A percentile compares a stretch with the other conserved stretches of the same genome.
Conservation (phyloP, 129 eudicot species). For the Helianthus tuberosus region DNA sequence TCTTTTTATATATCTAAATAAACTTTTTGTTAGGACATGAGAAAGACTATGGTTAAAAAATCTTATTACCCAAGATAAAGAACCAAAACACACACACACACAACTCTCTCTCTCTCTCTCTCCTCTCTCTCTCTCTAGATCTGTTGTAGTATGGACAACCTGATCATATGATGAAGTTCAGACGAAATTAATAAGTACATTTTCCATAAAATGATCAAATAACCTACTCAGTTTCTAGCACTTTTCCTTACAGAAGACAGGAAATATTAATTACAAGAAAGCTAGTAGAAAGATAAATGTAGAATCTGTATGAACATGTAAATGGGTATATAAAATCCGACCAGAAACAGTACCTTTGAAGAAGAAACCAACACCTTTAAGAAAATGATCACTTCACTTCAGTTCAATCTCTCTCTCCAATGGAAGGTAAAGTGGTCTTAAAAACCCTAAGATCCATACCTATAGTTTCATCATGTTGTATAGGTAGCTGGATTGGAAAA, state of each 20-base stretch:
- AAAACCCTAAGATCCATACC: conserved; percentile 27
- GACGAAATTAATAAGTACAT: background rate
- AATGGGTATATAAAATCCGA: background rate
- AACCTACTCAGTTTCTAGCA: background rate
- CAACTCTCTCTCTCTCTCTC: background rate
- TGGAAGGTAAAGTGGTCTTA: conserved; percentile 12
- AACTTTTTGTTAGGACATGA: background rate
- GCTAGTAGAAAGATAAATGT: conserved; percentile 4
- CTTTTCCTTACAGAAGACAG: background rate
- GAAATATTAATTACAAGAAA: background rate
- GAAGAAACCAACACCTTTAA: background rate
- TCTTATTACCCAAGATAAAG: too few species aligned
- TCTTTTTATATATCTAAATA: background rate
- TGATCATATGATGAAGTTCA: conserved; percentile 16
- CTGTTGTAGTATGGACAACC: conserved; percentile 23
- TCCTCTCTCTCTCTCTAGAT: conserved; percentile 2
- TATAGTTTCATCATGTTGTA: conserved; percentile 31
- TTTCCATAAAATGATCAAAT: background rate
- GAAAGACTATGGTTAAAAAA: background rate
- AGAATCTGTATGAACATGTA: conserved; percentile 35
- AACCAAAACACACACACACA: conserved; percentile 1
- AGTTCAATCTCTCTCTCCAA: conserved; percentile 15
- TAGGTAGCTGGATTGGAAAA: conserved; percentile 33
- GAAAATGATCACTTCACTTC: background rate
- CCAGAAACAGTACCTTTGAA: too few species aligned